Base-by-base conservation (phyloP, 176 grass and related monocot species). In the Phragmites australis region DNA sequence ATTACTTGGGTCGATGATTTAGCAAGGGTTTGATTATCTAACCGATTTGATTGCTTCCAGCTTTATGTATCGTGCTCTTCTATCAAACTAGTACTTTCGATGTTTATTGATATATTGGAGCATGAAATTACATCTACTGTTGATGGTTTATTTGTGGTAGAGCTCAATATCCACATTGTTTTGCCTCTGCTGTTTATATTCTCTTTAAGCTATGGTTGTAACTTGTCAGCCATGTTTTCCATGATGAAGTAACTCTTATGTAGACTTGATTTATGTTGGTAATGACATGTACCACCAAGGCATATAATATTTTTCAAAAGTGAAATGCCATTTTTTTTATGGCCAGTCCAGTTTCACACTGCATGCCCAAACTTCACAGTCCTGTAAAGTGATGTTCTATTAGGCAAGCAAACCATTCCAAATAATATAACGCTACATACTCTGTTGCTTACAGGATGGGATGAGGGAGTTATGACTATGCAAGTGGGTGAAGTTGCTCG, bases 391-490 rank as follows among this genome's bases (percentile, higher is more conserved):
- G 17, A 73, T 83, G 13, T 12, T 68, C 13, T 22, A 31, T 16
- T 67, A 49, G 39, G 17, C 65, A 65, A 65, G 3, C 39, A 26
- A 56, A 63, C 34, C 51, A 15, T 41, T 25, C 4, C 5, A 57
- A 75, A 12, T 74, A 41, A 25, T 11, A 8, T 69, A 45, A 25
- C 18, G 26, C 0, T 77, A 39, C 65, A 22, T 76, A 18, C 41
- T 81, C 39, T 48, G 25, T 79, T 68, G 22, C 9, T 65, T 81
- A 71, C 67, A 98, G 96, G 96, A 87, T 98, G 96, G 96, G 96
- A 98, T 44, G 92, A 94, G 79, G 95, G 96, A 81, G 96, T 98
- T 86, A 57, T 98, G 90, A 80, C 44, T 48, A 98, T 98, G 96
- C 86, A 98, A 82, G 9, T 98, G n/a, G 96, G 92, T 50, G 96